phyloP scores from a whole-genome alignment of 2,329 filamentous ascomycete genomes.

The Ophiostoma fasciatum region DNA sequence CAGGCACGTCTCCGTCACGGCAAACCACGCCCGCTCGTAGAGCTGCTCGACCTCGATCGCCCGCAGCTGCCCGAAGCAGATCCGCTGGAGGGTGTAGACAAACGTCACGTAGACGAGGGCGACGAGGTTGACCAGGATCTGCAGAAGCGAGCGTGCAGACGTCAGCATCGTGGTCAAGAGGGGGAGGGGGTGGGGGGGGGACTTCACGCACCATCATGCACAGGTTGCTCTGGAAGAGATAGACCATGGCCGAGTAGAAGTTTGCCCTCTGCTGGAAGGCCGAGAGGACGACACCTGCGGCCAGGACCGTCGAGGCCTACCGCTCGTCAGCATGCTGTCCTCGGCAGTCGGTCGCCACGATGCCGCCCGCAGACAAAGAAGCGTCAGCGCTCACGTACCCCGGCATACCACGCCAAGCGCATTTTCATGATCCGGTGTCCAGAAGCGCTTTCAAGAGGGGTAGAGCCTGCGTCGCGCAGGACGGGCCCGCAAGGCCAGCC shows the following conservation, averaged over 20 bases:
- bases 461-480: too few species aligned
- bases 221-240: slow-evolving; percentile 89
- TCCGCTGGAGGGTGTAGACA: slow-evolving; percentile 73
- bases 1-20: slow-evolving; percentile 88
- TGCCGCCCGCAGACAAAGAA: too few species aligned
- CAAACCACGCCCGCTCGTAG: slow-evolving; percentile 96
- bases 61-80: slow-evolving; percentile 81
- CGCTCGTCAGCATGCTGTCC: not conserved
- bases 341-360: too few species aligned
- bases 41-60: slow-evolving; percentile 93
- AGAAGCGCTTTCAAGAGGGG: too few species aligned
- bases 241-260: slow-evolving; percentile 96
- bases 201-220: slow-evolving; percentile 61
- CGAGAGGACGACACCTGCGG: slow-evolving; percentile 69
- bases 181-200: not conserved
- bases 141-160: not conserved
- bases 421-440: slow-evolving; percentile 27
- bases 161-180: too few species aligned
- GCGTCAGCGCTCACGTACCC: too few species aligned
- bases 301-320: slow-evolving; percentile 69
- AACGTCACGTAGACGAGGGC: slow-evolving; percentile 68
- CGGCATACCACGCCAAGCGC: slow-evolving; percentile 46
- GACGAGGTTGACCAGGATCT: slow-evolving; percentile 86
- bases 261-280: slow-evolving; percentile 92
- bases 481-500: too few species aligned